Base-by-base conservation (phyloP, 2,329 filamentous ascomycete species). In the Tolypocladium inflatum region DNA sequence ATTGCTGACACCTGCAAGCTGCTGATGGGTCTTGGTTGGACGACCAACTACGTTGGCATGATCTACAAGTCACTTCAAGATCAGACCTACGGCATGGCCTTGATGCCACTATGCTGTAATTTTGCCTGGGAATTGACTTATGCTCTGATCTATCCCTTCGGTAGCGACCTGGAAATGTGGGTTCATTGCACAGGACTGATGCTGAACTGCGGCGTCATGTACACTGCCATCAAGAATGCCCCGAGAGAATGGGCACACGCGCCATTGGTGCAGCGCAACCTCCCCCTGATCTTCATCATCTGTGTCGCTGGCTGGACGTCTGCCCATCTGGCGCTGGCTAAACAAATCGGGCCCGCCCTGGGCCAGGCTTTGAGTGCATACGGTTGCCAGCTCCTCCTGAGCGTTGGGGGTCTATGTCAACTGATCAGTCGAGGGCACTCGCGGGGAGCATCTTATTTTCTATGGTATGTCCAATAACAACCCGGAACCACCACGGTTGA, bases 171-270 rank as follows among this genome's bases (percentile, higher is more conserved):
- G 8, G 56, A 57, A 33, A 57, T 37, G 9, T 48, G 38, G 26
- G 56, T 57, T 19, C 56, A 54, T 6, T 54, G 21, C 15, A 37
- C 21, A 17, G 50, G 56, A 23, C 30, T 57, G 7, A 8, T 57
- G 7, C 56, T 57, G 9, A 57, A 57, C 41, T 54, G 50, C 51
- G 50, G 50, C 39, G 56, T 57, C 50, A 57, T 57, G 56, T 57
- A 57, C 39, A 54, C 56, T 11, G 56, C 56, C 6, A 26, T 57
- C 30, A 54, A 48, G 23, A 43, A 57, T 21, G 56, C 56, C 7
- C 51, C 50, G 37, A 48, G 15, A 4, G 56, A 57, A 19, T 57
- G 56, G 56, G 41, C 39, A 4, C 56, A 57, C 21, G 56, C 56
- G 15, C 56, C 56, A n/a, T 23, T 57, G 50, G 56, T 57, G 3